Evolutionary conservation across 2,329 filamentous ascomycete genomes (phyloP), one percentile per base, ranked within the genome.

Genomic region (Phialophora macrospora): DNA sequence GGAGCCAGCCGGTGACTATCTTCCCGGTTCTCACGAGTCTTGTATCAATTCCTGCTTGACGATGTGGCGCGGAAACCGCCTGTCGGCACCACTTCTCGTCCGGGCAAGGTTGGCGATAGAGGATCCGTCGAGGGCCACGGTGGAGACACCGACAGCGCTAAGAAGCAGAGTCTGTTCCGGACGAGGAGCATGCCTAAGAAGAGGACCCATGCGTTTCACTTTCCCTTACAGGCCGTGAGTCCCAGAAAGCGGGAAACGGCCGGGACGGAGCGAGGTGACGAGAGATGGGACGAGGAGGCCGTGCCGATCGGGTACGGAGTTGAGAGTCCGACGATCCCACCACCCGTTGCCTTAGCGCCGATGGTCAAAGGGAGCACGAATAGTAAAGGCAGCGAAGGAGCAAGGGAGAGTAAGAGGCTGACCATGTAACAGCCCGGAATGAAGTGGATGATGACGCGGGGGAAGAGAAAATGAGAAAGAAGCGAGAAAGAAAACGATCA

Each of bases 31-130:
- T 70, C 68, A 44, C 64, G 51, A 54, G 64, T 72, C 20, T 70
- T 72, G 52, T 72, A 72, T 61, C 68, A 72, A 52, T 72, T 67
- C 60, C 61, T 72, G 49, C 60, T 72, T 34, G 71, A 72, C 58
- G 70, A 72, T 46, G 71, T 72, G 55, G 70, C 68, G 24, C 67
- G 71, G 4, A 72, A 72, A 60, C 60, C 62, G n/a, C 66, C 66
- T 9, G 41, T 52, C 38, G 57, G 48, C 52, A 60, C 60, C n/a
- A 28, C 56, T 20, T 48, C 56, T 20, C 56, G 56, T n/a, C 17
- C 38, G 38, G 38, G 17, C 38, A 60, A 51, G 52, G 52, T 20
- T 38, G 20, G 48, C 55, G 48, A 51, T 46, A 44, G 55, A 28
- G 66, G 68, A 57, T 61, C 65, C 54, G 60, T 60, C 57, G 66